A percentile compares a stretch with the other conserved stretches of the same genome.
Conservation (phyloP, 129 eudicot species). For the Helianthus annuus region HanXRQr2.0-SUNRISE NC_035446.2:116897991-116898490, state of each 20-base stretch:
- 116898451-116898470: no score
- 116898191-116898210: background rate
- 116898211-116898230: background rate
- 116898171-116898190: background rate
- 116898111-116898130: background rate
- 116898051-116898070: background rate
- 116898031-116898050: background rate
- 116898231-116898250: background rate
- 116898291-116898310: no score
- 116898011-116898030: no score
- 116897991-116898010: no score
- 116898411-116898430: background rate
- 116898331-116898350: no score
- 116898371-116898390: no score
- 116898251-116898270: background rate
- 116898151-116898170: background rate
- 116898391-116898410: no score
- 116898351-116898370: no score
- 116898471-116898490: no score
- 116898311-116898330: no score
- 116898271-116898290: background rate
- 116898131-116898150: constrained; percentile 2
- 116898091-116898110: background rate
- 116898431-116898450: background rate
- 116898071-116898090: background rate